Conservation (phyloP, 2,329 filamentous ascomycete genomes). For the Cadophora malorum region DNA sequence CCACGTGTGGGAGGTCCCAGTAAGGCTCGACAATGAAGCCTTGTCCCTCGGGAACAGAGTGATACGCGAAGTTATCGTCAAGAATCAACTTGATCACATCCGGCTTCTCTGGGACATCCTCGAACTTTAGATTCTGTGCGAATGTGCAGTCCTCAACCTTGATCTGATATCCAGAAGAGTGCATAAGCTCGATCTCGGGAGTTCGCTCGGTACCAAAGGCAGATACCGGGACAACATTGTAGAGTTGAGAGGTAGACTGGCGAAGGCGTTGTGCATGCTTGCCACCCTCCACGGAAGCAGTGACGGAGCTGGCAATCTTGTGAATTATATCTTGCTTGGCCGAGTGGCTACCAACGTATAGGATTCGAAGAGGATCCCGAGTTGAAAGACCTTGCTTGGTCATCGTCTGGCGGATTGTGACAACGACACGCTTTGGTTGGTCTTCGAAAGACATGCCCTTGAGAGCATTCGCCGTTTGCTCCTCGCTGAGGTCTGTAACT, state of each 20-base stretch:
- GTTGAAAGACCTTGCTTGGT: conserved; percentile 53
- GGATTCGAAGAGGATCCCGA: conserved; percentile 53
- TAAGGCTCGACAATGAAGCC: conserved; percentile 49
- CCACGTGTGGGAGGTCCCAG: conserved; percentile 57
- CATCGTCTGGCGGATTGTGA: conserved; percentile 57
- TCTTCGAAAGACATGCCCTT: conserved; percentile 44
- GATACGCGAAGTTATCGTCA: conserved; percentile 48
- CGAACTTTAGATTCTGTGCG: conserved; percentile 47
- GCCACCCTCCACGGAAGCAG: conserved; percentile 48
- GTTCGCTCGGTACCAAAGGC: conserved; percentile 54
- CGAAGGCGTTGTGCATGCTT: conserved; percentile 44
- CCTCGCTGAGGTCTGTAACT: conserved; percentile 51
- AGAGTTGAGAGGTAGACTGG: conserved; percentile 51
- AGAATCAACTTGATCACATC: conserved; percentile 49
- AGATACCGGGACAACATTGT: conserved; percentile 58
- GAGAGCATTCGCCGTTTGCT: conserved; percentile 49
- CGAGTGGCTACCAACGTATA: conserved; percentile 55
- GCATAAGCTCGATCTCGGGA: conserved; percentile 59
- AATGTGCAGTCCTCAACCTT: conserved; percentile 56
- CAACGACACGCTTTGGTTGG: conserved; percentile 48
- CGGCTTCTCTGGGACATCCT: conserved; percentile 46
- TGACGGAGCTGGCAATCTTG: conserved; percentile 57
- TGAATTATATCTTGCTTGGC: conserved; percentile 51
- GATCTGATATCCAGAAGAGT: conserved; percentile 58
- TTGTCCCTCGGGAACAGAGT: conserved; percentile 46